Evolutionary conservation across 257 asterid species (phyloP), one percentile per base, ranked within the genome.

Genomic region (Osmanthus fragrans): DNA sequence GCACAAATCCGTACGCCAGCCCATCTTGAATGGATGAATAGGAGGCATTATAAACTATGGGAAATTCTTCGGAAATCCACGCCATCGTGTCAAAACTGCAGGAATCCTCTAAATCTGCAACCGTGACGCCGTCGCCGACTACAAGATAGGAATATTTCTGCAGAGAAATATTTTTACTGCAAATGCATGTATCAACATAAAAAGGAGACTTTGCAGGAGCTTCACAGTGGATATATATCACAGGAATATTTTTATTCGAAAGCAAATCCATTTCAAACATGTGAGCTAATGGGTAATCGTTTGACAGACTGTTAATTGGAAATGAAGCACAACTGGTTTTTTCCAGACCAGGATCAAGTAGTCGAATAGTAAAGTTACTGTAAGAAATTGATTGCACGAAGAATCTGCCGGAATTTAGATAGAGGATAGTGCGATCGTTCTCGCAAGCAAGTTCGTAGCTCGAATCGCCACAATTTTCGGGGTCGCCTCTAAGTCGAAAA

Each of bases 341-440:
- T 0, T 60, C 67, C 9, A 40, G 7, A 23, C 65, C 79, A 7
- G 72, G 72, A 23, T 75, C 73, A 15, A 66, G 15, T 3, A 75
- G 0, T 27, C 73, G 58, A n/a, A 75, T 75, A 0, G 73, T 2
- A 30, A 18, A 37, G 73, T 37, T 37, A 39, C 3, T 7, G 33
- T 75, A 75, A 21, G 64, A 60, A n/a, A 75, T 75, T 6, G 79
- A 42, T 15, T 42, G 72, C 27, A 75, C 79, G 19, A 7, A 30
- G 27, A 34, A 75, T 29, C 32, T 75, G 11, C 7, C 10, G 9
- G 63, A 74, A 25, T 7, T 18, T 5, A 8, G 2, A 34, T 69
- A 1, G 58, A 70, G 27, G 12, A 78, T 33, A 2, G 73, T 0
- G 1, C 2, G 51, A 71, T 71, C 4, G 3, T 67, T 68, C 72